Conservation (phyloP, 768 basidiomycete species). For the Calocybe gangraenosa region DNA sequence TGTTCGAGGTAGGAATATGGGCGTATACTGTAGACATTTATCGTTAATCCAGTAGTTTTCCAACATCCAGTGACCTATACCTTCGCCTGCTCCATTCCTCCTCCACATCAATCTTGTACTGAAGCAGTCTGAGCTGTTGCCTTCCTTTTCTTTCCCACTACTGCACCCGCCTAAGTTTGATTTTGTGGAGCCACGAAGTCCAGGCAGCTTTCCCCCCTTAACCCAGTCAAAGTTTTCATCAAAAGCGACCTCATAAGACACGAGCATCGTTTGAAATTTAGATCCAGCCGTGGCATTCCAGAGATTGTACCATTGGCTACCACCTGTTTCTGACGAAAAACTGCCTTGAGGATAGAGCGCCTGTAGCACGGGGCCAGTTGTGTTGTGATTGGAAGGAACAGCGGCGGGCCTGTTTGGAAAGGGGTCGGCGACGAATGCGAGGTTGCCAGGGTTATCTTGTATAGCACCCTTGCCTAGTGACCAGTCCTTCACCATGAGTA, state of each 20-base stretch:
- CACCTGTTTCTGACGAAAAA: constrained; percentile 59
- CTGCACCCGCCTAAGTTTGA: constrained; percentile 53
- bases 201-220: constrained; percentile 74
- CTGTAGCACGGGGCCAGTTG: constrained; percentile 45
- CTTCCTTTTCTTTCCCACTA: constrained; percentile 48
- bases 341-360: constrained; percentile 63
- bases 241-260: constrained; percentile 75
- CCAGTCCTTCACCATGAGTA: constrained; percentile 55
- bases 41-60: too few relatives aligned
- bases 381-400: constrained; percentile 19
- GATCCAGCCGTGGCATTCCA: constrained; percentile 62
- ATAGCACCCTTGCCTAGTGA: constrained; percentile 56
- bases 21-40: constrained; percentile 56
- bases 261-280: constrained; percentile 60
- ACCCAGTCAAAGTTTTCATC: constrained; percentile 64
- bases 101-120: constrained; percentile 78
- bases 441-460: constrained; percentile 50
- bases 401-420: constrained; percentile 49
- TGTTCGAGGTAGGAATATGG: constrained; percentile 64
- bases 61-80: constrained; percentile 33
- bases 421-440: constrained; percentile 67
- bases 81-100: constrained; percentile 58
- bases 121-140: constrained; percentile 67
- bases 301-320: constrained; percentile 62
- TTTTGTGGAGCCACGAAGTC: constrained; percentile 64